phyloP scores from a whole-genome alignment of 1,284 basidiomycete species.

The Termitomyces sp. region DNA sequence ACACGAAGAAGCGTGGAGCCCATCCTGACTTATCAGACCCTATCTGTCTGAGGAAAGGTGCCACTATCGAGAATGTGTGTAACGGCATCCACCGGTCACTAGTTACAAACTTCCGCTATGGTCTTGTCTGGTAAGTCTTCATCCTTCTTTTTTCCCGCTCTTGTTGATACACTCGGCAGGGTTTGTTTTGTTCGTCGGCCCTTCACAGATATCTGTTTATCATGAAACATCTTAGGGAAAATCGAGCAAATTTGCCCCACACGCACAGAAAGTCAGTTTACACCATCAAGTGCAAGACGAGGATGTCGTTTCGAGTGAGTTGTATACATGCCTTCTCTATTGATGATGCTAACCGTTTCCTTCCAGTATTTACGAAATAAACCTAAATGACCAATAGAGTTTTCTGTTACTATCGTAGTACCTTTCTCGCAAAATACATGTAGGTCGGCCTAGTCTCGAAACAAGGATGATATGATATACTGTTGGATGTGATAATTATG shows the following conservation, averaged over 20 bases:
- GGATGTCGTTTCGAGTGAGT: conserved; percentile 89
- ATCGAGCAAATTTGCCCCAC: conserved; percentile 86
- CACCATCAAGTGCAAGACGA: conserved; percentile 88
- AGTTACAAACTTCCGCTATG: conserved; percentile 87
- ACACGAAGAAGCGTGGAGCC: conserved; percentile 95
- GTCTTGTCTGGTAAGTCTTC: conserved; percentile 77
- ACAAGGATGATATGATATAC: neutral
- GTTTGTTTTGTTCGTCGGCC: conserved; percentile 3
- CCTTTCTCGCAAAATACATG: neutral
- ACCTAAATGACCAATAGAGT: neutral
- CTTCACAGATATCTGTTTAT: neutral
- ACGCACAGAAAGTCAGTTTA: conserved; percentile 91
- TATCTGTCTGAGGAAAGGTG: conserved; percentile 88
- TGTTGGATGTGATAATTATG: neutral
- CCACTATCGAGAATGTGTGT: conserved; percentile 92
- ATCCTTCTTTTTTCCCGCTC: conserved; percentile 1
- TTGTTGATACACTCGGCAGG: conserved; percentile 6
- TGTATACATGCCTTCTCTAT: neutral
- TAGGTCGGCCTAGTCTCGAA: neutral
- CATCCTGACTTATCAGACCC: conserved; percentile 91
- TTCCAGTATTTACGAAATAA: conserved; percentile 34
- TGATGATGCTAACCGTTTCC: neutral
- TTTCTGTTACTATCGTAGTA: neutral
- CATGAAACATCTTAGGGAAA: conserved; percentile 57
- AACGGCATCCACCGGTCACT: conserved; percentile 89